Evolutionary conservation across 768 basidiomycete species (phyloP).

Genomic region (Trametes meyenii): DNA sequence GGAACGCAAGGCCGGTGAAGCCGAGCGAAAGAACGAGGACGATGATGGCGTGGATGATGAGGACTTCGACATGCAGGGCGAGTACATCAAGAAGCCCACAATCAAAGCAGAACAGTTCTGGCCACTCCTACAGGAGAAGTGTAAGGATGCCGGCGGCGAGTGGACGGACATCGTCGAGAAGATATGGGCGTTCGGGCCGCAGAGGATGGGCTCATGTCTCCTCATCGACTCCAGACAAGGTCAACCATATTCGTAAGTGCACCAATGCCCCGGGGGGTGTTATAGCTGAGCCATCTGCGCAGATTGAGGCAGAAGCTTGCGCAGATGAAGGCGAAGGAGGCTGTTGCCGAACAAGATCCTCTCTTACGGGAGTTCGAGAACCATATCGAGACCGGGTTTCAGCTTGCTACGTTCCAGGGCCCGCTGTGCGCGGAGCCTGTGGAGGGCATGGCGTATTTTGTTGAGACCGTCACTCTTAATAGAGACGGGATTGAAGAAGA

Average conservation of each 20-base stretch:
- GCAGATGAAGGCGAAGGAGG: conserved; percentile 38
- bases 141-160: conserved; percentile 68
- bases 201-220: conserved; percentile 82
- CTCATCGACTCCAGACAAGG: conserved; percentile 72
- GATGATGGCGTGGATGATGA: conserved; percentile 36
- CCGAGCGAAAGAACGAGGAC: background rate
- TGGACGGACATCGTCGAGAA: conserved; percentile 74
- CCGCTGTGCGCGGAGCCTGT: conserved; percentile 95
- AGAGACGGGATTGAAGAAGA: conserved; percentile 61
- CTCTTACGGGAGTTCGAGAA: conserved; percentile 67
- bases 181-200: conserved; percentile 93
- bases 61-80: conserved; percentile 52
- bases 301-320: conserved; percentile 58
- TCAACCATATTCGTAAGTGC: conserved; percentile 57
- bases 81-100: conserved; percentile 61
- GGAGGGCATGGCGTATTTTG: conserved; percentile 88
- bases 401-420: conserved; percentile 91
- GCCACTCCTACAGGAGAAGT: conserved; percentile 64
- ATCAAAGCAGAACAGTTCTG: conserved; percentile 82
- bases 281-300: background rate
- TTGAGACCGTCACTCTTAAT: conserved; percentile 76
- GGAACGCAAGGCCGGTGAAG: conserved; percentile 32
- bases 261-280: background rate
- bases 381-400: conserved; percentile 91
- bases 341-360: conserved; percentile 33